Base-by-base conservation (phyloP, 441 rosid genomes). In the Viola pubescens region DNA sequence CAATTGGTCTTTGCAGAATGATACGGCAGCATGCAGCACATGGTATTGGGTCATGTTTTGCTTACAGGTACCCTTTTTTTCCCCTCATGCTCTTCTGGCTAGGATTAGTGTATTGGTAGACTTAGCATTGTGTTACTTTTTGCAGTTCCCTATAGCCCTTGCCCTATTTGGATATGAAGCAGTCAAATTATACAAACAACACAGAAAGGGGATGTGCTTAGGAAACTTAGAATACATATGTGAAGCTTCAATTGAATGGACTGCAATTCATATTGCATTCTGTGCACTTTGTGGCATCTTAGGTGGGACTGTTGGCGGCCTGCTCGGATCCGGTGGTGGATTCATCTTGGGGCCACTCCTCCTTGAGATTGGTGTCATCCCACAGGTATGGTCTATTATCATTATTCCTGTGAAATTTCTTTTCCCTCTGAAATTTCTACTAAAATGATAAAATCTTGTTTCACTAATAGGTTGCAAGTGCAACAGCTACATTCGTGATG, bases 401-500 rank as follows among this genome's bases (percentile, higher is more conserved):
- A 9, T 26, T 26, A 26, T 26, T 13, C 26, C 45, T 37, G 12
- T n/a, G n/a, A 7, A 14, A 6, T n/a, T 11, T 38, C 10, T 7
- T 11, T 53, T 19, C 4, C 2, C 8, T 53, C 2, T 11, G 47
- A 41, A 19, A 9, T 12, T 46, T 42, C 19, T 6, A 19, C 1
- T 0, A 50, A 11, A 4, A 40, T 9, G 34, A 6, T 16, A 42
- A 3, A 19, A 12, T 12, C 37, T 19, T 62, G 12, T 43, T 41
- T 46, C 8, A 9, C 8, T n/a, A n/a, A 44, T 75, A 88, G 95
- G 98, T 88, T 16, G 92, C 98, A 39, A 89, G 98, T 52, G 98
- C 91, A 4, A 92, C 98, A 49, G 89, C 97, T 4, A 92, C 98
- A 1, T 92, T 92, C 62, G 97, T 92, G 72, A 92, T 92, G 97